Evolutionary conservation across 2,329 filamentous ascomycete species (phyloP), one percentile per base, ranked within the genome.

Genomic region (Chaetomiaceae sp.): DNA sequence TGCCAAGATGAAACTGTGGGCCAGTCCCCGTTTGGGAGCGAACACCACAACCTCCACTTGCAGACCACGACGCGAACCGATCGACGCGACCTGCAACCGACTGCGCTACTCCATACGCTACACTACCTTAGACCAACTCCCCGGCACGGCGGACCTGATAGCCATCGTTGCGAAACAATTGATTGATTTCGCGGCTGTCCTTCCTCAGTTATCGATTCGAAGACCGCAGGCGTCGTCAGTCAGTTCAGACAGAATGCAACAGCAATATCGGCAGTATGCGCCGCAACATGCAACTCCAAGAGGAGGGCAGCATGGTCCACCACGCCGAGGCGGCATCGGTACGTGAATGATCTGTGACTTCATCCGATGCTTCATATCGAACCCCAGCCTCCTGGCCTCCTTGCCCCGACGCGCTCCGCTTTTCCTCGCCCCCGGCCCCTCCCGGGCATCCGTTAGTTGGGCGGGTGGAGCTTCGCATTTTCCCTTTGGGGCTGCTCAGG

Each of bases 301-400:
- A 46, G 57, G 53, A 47, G 60, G 55, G 51, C 60, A 60, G 27
- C 55, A 56, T 52, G 57, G 58, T 49, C 57, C 54, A 55, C 58
- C 56, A 51, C 58, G 61, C 44, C 58, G 60, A 48, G 61, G 60
- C 48, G 59, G 58, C 52, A 62, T 61, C 52, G 60, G 60, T 62
- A 54, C 51, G 57, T 61, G 37, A 39, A 31, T 51, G 34, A 34
- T 34, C 54, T 44, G 30, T 33, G 47, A 17, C 31, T 51, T 48
- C 34, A 17, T 44, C 48, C 50, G 30, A 23, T 41, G 41, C n/a
- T 14, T 31, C 31, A n/a, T 21, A 31, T 42, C 23, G 25, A 46
- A 23, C 53, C 45, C 30, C 39, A 25, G 34, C 25, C 17, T 39
- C 48, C 37, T 41, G 34, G 23, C 25, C 17, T 39, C 48, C 37